Evolutionary conservation across 768 basidiomycete species (phyloP).

Genomic region (Cystobasidium onofrii): DNA sequence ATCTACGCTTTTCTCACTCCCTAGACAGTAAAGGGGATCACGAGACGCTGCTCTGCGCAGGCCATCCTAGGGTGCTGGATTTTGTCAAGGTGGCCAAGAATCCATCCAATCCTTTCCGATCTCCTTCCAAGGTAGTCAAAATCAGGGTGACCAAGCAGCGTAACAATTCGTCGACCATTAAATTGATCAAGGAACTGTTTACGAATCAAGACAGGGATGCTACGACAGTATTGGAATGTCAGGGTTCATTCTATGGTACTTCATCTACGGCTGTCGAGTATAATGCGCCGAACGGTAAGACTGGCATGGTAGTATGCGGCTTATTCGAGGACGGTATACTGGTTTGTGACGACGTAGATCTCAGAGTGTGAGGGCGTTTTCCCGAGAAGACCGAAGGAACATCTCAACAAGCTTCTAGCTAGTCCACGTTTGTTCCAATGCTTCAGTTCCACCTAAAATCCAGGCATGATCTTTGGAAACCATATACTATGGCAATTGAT

Average conservation of each 20-base stretch:
- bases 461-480: no score
- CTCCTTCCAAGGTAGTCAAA: constrained; percentile 5
- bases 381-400: no score
- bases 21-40: background rate
- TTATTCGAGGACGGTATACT: constrained; percentile 15
- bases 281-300: background rate
- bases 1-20: constrained; percentile 3
- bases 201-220: background rate
- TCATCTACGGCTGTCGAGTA: constrained; percentile 2
- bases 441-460: no score
- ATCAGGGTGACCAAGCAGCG: background rate
- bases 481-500: no score
- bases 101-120: background rate
- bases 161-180: background rate
- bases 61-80: background rate
- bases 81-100: constrained; percentile 17
- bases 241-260: constrained; percentile 12
- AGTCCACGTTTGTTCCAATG: no score
- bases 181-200: background rate
- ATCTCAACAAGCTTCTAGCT: no score
- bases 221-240: constrained; percentile 13
- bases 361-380: background rate
- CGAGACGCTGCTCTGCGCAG: constrained; percentile 7
- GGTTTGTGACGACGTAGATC: background rate
- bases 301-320: background rate